Conservation (phyloP, 2,329 filamentous ascomycete species). For the Myriangium duriaei region DNA sequence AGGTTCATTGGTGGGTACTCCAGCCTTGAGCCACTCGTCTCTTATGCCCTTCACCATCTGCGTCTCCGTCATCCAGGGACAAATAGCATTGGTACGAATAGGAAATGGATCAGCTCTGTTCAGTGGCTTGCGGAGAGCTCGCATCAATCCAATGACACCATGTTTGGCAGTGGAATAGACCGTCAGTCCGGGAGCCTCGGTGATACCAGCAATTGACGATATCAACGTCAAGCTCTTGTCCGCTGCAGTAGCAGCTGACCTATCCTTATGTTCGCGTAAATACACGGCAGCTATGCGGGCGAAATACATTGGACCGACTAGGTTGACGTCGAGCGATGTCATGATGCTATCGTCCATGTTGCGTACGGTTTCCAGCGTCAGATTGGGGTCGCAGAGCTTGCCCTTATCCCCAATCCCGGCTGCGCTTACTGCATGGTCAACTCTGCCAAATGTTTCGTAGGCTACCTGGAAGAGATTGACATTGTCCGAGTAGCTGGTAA, state of each 20-base stretch:
- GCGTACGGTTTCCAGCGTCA: conserved; percentile 32
- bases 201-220: conserved; percentile 37
- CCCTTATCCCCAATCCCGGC: conserved; percentile 35
- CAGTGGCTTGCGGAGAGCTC: conserved; percentile 30
- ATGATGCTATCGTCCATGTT: conserved; percentile 16
- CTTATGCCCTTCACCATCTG: conserved; percentile 25
- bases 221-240: conserved; percentile 34
- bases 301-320: conserved; percentile 36
- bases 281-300: conserved; percentile 39
- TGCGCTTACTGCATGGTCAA: conserved; percentile 39
- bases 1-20: conserved; percentile 28
- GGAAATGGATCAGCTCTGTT: conserved; percentile 18
- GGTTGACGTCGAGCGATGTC: conserved; percentile 36
- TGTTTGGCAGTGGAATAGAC: conserved; percentile 39
- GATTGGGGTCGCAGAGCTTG: conserved; percentile 33
- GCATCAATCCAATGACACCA: conserved; percentile 39
- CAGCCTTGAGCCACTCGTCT: conserved; percentile 25
- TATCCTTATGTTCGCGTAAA: conserved; percentile 28
- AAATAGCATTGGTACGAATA: conserved; percentile 33
- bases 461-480: conserved; percentile 36
- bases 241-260: conserved; percentile 15
- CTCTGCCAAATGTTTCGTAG: conserved; percentile 30
- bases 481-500: conserved; percentile 34
- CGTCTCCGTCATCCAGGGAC: conserved; percentile 34
- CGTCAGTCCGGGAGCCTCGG: conserved; percentile 35